Conservation (phyloP, 2,329 filamentous ascomycete species). For the Leptoxyphium fumago region DNA sequence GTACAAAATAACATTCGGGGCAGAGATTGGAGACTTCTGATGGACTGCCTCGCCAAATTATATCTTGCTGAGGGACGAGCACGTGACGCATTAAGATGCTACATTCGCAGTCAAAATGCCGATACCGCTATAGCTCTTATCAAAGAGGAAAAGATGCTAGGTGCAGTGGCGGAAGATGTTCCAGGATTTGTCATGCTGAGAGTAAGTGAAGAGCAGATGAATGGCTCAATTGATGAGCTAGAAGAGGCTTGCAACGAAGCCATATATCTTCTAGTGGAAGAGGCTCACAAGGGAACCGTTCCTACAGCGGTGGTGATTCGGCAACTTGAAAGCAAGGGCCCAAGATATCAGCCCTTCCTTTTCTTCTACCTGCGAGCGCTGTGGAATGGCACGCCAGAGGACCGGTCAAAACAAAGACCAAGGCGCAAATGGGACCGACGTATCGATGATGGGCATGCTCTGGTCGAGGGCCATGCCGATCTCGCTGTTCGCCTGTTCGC, state of each 20-base stretch:
- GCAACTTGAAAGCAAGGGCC: constrained; percentile 55
- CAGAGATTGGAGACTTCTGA: constrained; percentile 78
- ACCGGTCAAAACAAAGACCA: constrained; percentile 12
- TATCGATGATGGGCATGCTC: constrained; percentile 43
- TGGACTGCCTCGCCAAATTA: constrained; percentile 70
- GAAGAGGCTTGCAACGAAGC: constrained; percentile 71
- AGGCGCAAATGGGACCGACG: constrained; percentile 10
- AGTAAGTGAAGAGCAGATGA: constrained; percentile 57
- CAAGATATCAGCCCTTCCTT: constrained; percentile 51
- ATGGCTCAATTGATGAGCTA: constrained; percentile 54
- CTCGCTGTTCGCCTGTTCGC: constrained; percentile 77
- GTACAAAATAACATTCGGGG: constrained; percentile 58
- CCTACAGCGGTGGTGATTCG: constrained; percentile 60
- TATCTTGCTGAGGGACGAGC: constrained; percentile 70
- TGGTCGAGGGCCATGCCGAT: constrained; percentile 76
- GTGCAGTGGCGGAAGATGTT: constrained; percentile 79
- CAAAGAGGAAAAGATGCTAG: constrained; percentile 74
- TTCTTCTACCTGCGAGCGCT: constrained; percentile 84
- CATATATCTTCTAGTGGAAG: constrained; percentile 72
- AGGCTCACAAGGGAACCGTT: constrained; percentile 79
- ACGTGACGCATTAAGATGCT: constrained; percentile 73
- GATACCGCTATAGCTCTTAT: constrained; percentile 80
- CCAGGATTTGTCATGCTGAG: constrained; percentile 74
- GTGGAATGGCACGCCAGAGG: constrained; percentile 47
- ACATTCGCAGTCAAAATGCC: constrained; percentile 81